Conservation (phyloP, 2,329 filamentous ascomycete genomes). For the Aspergillus spinulosporus region DNA sequence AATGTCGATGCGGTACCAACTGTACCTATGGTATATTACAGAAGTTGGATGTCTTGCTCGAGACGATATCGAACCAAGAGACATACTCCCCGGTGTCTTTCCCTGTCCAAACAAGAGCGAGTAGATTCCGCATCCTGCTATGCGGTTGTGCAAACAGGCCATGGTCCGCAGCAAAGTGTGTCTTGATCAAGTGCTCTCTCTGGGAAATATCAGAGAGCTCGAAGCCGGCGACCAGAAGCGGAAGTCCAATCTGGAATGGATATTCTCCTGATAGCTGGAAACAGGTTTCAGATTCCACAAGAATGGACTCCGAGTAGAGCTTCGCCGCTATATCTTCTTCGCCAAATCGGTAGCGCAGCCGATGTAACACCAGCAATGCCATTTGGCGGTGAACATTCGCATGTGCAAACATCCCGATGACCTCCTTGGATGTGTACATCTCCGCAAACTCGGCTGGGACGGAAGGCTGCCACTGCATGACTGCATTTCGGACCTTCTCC, state of each 20-base stretch:
- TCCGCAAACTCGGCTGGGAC: not conserved
- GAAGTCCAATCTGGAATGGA: not conserved
- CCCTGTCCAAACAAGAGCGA: not conserved
- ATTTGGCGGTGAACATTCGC: not conserved
- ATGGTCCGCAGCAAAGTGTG: not conserved
- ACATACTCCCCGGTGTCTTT: not conserved
- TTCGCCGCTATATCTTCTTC: not conserved
- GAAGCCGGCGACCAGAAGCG: not conserved
- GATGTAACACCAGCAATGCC: not conserved
- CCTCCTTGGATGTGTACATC: not conserved
- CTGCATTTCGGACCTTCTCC: not conserved
- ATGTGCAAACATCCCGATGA: not conserved
- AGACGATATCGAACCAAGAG: not conserved
- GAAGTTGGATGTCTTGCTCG: not conserved
- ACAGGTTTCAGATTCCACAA: not conserved
- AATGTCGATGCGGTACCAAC: not conserved
- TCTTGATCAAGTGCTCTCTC: not conserved
- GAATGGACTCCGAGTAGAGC: not conserved
- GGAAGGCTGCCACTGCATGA: not conserved
- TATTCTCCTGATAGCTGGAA: not conserved
- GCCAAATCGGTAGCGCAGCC: not conserved
- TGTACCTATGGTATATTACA: not conserved
- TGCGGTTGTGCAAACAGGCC: not conserved
- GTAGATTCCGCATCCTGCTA: not conserved
- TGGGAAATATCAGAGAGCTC: not conserved